Evolutionary conservation across 306 rosid species (phyloP).

Genomic region (Medicago lupulina): DNA sequence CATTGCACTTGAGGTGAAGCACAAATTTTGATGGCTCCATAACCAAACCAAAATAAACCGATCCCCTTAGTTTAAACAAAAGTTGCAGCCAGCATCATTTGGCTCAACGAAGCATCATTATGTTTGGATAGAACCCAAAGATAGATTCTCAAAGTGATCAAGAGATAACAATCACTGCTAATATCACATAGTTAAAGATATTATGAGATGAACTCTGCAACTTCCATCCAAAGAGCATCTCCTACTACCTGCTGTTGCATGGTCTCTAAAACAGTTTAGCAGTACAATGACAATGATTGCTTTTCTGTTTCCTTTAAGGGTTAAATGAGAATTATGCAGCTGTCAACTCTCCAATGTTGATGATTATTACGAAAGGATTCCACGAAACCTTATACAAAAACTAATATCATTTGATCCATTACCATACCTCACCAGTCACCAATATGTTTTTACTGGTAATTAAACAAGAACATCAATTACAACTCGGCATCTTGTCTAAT

Average conservation of each 20-base stretch:
- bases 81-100: conserved; percentile 8
- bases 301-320: neutral
- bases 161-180: neutral
- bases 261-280: neutral
- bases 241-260: neutral
- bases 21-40: neutral
- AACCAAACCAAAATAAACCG: neutral
- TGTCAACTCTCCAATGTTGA: neutral
- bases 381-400: too few relatives aligned
- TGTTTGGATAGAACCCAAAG: neutral
- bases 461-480: neutral
- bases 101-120: neutral
- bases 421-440: neutral
- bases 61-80: neutral
- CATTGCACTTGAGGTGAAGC: neutral
- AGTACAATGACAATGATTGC: neutral
- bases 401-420: neutral
- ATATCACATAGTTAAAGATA: neutral
- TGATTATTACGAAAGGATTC: too few relatives aligned
- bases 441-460: neutral
- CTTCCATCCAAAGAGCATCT: neutral
- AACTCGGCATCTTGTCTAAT: neutral
- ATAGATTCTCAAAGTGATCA: neutral
- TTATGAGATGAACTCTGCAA: neutral
- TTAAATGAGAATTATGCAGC: neutral